Base-by-base conservation (phyloP, 2,329 filamentous ascomycete species). In the Epichloe scottii region DNA sequence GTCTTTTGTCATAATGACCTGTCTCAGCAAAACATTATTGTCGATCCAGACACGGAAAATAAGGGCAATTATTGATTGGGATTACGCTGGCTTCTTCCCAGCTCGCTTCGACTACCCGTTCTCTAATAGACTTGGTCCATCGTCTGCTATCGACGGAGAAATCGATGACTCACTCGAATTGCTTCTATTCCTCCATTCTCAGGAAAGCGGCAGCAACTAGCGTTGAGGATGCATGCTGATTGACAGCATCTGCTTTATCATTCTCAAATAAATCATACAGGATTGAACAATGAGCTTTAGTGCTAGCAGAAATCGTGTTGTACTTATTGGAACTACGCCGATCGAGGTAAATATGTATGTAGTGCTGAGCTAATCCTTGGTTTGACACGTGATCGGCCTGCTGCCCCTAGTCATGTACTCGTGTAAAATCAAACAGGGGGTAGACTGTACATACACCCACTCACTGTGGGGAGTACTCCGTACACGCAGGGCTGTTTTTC, bases 21-120 rank as follows among this genome's bases (percentile, higher is more conserved):
- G 35, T 57, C 56, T 5, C 52, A 56, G 50, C 44, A 57, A 19
- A 60, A 60, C 39, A 43, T 61, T 48, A 59, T 61, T 34, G 58
- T 61, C 26, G 51, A 60, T 45, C 56, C 56, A 37, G 47, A 60
- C 62, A 5, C 51, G 67, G 39, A 62, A 65, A 42, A 64, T 70
- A 11, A 53, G 48, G 1, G 66, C 62, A 8, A 66, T 69, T 37
- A 59, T 70, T 17, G 67, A 69, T 47, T 70, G 66, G 67, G 67
- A 71, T 51, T 67, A 65, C 53, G 62, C 61, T 11, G 67, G 64
- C 21, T 68, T 63, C 58, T 70, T 55, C 54, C 66, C 63, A n/a
- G 49, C 51, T 37, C 54, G 52, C 46, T 68, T 53, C 56, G 58
- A 57, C 42, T 50, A 21, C 52, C 51, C 41, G 46, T 61, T 51